phyloP scores from a whole-genome alignment of 2,329 filamentous ascomycete genomes.

The Tympanopsis confertula region DNA sequence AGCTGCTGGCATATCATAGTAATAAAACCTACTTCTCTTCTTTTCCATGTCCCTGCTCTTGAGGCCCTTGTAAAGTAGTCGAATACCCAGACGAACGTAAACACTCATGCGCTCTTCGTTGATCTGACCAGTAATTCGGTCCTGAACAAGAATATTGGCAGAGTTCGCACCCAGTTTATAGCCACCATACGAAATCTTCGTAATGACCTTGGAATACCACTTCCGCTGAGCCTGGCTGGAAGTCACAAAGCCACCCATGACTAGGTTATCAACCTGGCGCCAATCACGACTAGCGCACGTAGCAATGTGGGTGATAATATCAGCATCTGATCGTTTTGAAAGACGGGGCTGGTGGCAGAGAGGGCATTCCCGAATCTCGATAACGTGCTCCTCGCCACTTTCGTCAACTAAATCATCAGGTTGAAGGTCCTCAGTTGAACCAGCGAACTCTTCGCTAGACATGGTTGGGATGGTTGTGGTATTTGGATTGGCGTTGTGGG shows the following conservation, averaged over 20 bases:
- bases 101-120: constrained; percentile 99
- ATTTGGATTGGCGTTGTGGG: background rate
- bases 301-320: constrained; percentile 96
- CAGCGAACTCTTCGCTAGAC: constrained; percentile 58
- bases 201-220: constrained; percentile 99
- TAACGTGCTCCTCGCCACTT: constrained; percentile 77
- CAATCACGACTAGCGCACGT: constrained; percentile 97
- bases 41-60: constrained; percentile 97
- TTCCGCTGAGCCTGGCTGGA: constrained; percentile 95
- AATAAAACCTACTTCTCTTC: constrained; percentile 54
- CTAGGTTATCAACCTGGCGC: constrained; percentile 90
- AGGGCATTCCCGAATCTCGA: constrained; percentile 91
- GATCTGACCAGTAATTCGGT: constrained; percentile 89
- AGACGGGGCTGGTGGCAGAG: constrained; percentile 94
- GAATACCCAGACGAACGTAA: constrained; percentile 86
- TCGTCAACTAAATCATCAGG: constrained; percentile 33
- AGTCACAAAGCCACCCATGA: constrained; percentile 96
- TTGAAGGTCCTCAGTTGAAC: constrained; percentile 49
- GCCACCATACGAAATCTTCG: constrained; percentile 92
- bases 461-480: constrained; percentile 7
- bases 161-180: constrained; percentile 97
- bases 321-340: constrained; percentile 86
- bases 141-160: constrained; percentile 94
- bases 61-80: constrained; percentile 86
- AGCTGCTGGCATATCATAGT: too few relatives aligned